Base-by-base conservation (phyloP, 768 basidiomycete genomes). In the Leccinum arenicola region DNA sequence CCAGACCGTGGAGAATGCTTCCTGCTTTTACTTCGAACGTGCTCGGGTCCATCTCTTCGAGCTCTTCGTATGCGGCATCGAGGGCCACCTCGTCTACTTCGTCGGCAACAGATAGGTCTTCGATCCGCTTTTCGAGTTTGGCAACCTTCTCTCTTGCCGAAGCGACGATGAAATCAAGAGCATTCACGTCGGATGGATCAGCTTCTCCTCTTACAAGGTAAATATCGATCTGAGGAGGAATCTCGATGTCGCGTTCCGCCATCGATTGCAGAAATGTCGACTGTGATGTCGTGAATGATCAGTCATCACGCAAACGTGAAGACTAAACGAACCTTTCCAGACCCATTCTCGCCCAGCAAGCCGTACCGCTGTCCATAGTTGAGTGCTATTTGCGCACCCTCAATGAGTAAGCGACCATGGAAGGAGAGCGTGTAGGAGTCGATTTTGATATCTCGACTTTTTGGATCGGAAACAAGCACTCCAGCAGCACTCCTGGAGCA, bases 21-120 rank as follows among this genome's bases (percentile, higher is more conserved):
- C 89, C 91, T 1, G 97, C 96, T 76, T 98, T 98, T 38, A 88
- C 83, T 75, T 98, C 97, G 71, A 99, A 99, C 6, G 95, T 97
- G 61, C 75, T 82, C 2, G 97, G 95, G 77, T 99, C 96, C 75
- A 99, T 79, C 74, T 97, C 96, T 75, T 99, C 97, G 29, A 98
- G 83, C 74, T 96, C 94, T 74, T 98, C 96, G 74, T 97, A 96
- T 1, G 92, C 85, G 8, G 86, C 77, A 45, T 98, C 95, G 23
- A 99, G 84, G 3, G 91, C 93, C 33, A 82, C 67, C 33, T 98
- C 95, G 64, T 98, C 95, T 49, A 95, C 86, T 4, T 86, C 82
- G 49, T 98, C 95, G 2, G 93, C 89, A n/a, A 89, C 65, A 27
- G 93, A 93, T 52, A 98, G 82, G 55, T 96, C 92, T 74, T 99